Percentiles rank a stretch among this genome's conserved stretches.
These are phyloP conservation scores for Sporothrix pseudoabietina DNA, from an alignment of 2,329 filamentous ascomycete species.

Conservation along the genomic window DNA sequence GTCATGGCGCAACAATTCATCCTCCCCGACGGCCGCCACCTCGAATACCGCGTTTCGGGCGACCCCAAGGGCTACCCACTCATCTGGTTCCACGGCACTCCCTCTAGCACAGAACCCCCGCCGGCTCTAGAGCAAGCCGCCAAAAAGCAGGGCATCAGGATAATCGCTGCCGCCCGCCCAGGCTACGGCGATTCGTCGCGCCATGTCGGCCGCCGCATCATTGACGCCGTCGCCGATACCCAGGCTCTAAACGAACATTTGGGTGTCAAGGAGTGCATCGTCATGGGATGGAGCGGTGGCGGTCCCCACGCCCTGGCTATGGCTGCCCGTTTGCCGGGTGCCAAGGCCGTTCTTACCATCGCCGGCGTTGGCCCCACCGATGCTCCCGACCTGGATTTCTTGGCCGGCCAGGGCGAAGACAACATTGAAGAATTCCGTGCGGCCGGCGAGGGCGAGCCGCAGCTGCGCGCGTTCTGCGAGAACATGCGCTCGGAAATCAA, in stretches of 20 bases:
- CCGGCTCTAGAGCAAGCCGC: not conserved
- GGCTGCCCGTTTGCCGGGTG: slow-evolving; percentile 9
- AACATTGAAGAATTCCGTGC: slow-evolving; percentile 16
- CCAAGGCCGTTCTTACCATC: slow-evolving; percentile 10
- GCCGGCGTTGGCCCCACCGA: slow-evolving; percentile 17
- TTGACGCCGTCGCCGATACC: slow-evolving; percentile 10
- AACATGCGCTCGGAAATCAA: not conserved
- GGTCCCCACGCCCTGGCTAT: slow-evolving; percentile 17
- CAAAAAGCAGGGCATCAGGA: slow-evolving; percentile 3
- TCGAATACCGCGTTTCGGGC: slow-evolving; percentile 2
- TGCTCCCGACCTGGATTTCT: slow-evolving; percentile 16
- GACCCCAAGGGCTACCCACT: slow-evolving; percentile 8
- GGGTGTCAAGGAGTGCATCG: slow-evolving; percentile 15
- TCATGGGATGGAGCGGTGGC: slow-evolving; percentile 14
- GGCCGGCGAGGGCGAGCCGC: not conserved
- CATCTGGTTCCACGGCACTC: slow-evolving; percentile 24
- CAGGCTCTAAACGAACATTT: slow-evolving; percentile 5
- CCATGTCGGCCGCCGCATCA: not conserved
- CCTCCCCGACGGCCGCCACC: not conserved
- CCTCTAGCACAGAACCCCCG: not conserved
- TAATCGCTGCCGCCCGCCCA: slow-evolving; percentile 6
- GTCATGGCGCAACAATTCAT: slow-evolving; percentile 1
- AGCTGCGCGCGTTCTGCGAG: slow-evolving; percentile 11
- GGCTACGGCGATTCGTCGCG: not conserved
- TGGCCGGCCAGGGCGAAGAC: slow-evolving; percentile 22